Conservation (phyloP, 2,329 filamentous ascomycete species). For the Dactylellina drechsleri region DNA sequence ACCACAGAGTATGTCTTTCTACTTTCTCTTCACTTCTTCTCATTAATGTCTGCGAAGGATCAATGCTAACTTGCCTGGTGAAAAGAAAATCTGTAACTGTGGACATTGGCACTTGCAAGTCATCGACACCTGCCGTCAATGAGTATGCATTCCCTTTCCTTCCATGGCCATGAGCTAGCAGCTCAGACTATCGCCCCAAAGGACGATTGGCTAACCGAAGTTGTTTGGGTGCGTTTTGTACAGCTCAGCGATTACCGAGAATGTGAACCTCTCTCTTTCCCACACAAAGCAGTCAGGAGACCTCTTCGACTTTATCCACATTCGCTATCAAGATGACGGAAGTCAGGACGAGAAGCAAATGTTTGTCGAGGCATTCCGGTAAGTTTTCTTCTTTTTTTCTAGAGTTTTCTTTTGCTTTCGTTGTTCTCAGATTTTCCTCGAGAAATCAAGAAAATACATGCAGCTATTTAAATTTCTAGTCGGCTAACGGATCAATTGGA, state of each 20-base stretch:
- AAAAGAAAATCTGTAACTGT: slow-evolving; percentile 50
- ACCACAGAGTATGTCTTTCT: slow-evolving; percentile 43
- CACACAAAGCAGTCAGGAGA: slow-evolving; percentile 54
- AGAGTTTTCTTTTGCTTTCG: slow-evolving; percentile 21
- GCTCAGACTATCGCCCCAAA: background rate
- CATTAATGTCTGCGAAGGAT: background rate
- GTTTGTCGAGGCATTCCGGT: slow-evolving; percentile 58
- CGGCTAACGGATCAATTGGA: slow-evolving; percentile 41
- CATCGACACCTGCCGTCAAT: slow-evolving; percentile 36
- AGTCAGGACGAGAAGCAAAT: slow-evolving; percentile 57
- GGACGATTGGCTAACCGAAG: slow-evolving; percentile 41
- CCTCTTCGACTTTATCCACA: slow-evolving; percentile 58
- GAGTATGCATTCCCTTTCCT: slow-evolving; percentile 35
- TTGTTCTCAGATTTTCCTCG: slow-evolving; percentile 18
- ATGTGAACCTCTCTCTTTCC: slow-evolving; percentile 55
- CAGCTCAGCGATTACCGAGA: slow-evolving; percentile 49
- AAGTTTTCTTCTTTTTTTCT: slow-evolving; percentile 10
- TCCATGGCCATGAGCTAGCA: slow-evolving; percentile 8
- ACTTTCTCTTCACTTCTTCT: background rate
- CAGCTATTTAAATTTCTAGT: background rate
- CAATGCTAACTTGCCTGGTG: slow-evolving; percentile 10
- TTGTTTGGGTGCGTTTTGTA: slow-evolving; percentile 10
- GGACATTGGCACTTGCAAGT: slow-evolving; percentile 40
- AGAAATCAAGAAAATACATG: background rate
- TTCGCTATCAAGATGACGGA: slow-evolving; percentile 57